phyloP scores from a whole-genome alignment of 2,329 filamentous ascomycete genomes.

The Zymoseptoria passerinii region DNA sequence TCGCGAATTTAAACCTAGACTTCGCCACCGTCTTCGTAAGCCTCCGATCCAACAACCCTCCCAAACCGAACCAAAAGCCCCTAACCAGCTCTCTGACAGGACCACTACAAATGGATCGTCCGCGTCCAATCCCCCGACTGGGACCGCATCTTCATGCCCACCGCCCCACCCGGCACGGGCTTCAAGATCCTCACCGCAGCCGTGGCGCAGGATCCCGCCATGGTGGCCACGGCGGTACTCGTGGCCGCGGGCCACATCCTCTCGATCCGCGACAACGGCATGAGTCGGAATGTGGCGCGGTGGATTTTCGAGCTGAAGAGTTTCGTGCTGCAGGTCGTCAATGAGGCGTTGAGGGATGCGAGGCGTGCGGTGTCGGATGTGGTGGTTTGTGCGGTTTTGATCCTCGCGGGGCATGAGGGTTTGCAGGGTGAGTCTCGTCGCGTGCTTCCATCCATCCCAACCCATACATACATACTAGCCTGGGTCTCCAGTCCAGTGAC shows the following conservation, averaged over 20 bases:
- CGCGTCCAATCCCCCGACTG: slow-evolving; percentile 1
- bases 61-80: no score
- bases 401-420: slow-evolving; percentile 3
- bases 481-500: no score
- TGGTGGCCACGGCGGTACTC: not conserved
- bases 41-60: not conserved
- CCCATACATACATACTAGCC: no score
- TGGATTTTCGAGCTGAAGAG: slow-evolving; percentile 5
- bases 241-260: slow-evolving; percentile 6
- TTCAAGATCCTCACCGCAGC: not conserved
- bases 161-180: not conserved
- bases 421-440: not conserved
- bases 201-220: not conserved
- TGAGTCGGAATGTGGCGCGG: not conserved
- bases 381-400: slow-evolving; percentile 10
- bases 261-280: not conserved
- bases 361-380: slow-evolving; percentile 13
- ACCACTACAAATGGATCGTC: slow-evolving; percentile 6
- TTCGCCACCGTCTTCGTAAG: not conserved
- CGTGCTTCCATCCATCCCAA: no score
- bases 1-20: not conserved
- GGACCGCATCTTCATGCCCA: slow-evolving; percentile 2
- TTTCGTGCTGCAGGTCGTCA: slow-evolving; percentile 14
- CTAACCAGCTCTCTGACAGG: not conserved
- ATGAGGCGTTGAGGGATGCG: slow-evolving; percentile 18